Evolutionary conservation across 2,329 filamentous ascomycete species (phyloP), one percentile per base, ranked within the genome.

Genomic region (Sporothrix humicola): DNA sequence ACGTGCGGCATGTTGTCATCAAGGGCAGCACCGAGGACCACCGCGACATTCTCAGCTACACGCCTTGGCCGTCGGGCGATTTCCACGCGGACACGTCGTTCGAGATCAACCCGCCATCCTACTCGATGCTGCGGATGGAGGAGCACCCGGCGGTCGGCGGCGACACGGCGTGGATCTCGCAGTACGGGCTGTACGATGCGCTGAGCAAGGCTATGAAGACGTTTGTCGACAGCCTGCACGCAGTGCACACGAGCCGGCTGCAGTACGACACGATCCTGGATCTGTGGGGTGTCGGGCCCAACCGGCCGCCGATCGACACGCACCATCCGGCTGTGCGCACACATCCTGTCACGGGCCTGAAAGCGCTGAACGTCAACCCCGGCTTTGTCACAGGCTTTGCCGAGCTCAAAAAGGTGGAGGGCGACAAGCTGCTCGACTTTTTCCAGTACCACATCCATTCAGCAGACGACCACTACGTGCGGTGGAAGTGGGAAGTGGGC

Each of bases 1-100:
- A 83, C 54, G 78, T 79, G n/a, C 78, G 80, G 69, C 83, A 85
- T 69, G 80, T 85, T 9, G 80, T 83, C 12, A 85, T 86, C 73
- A 80, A 81, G 42, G 85, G 84, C 1, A 86, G 82, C 74, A 80
- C 78, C 1, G 82, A 84, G 37, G 83, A 87, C 75, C 83, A 85
- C 76, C 83, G 85, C 10, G 82, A 84, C 73, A 78, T 84, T 1
- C 75, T 80, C 1, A 83, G 81, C 37, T 86, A 86, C 77, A 87
- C 85, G 0, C 84, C 84, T 0, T 86, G 84, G 83, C 82, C 82
- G 1, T 81, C 78, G 9, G 82, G 79, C 3, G 85, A 86, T 65
- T 87, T 83, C 74, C 85, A 87, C 73, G 83, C 85, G 42, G 85
- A 87, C 76, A 86, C 84, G 1, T 85, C 82, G 0, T 87, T 86